A percentile compares a stretch with the other conserved stretches of the same genome.
Conservation (phyloP, 257 asterid genomes). For the Solanum acaule region DNA sequence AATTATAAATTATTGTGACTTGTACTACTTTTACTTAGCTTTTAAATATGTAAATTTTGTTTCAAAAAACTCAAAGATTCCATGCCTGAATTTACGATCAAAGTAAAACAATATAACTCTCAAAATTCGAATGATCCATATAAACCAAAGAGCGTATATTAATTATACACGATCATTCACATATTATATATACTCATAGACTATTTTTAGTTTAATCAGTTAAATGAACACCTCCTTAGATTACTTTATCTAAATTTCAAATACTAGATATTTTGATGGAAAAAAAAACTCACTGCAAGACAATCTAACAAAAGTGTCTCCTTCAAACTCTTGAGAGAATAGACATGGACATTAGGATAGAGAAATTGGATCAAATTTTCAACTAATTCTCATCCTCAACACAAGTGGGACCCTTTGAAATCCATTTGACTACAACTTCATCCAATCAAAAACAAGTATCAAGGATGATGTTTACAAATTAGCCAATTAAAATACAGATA, state of each 20-base stretch:
- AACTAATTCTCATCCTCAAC: conserved; percentile 17
- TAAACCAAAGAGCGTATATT: too few relatives aligned
- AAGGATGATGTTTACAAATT: conserved; percentile 25
- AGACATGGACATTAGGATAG: conserved; percentile 9
- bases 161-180: neutral
- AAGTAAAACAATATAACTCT: too few relatives aligned
- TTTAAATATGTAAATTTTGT: too few relatives aligned
- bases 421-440: conserved; percentile 22
- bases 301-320: conserved; percentile 35
- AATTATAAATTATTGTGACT: too few relatives aligned
- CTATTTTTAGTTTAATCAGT: too few relatives aligned
- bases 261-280: neutral
- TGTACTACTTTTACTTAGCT: neutral
- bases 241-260: neutral
- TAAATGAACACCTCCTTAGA: too few relatives aligned
- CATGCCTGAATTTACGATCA: too few relatives aligned
- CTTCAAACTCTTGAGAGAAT: conserved; percentile 15
- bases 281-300: neutral
- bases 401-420: conserved; percentile 32
- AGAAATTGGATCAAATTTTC: conserved; percentile 17
- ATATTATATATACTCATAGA: too few relatives aligned
- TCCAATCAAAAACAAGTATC: conserved; percentile 40
- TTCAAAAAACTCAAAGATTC: too few relatives aligned
- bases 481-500: conserved; percentile 59
- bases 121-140: too few relatives aligned